Evolutionary conservation across 306 rosid genomes (phyloP), one percentile per base, ranked within the genome.

Genomic region (Cicer cuneatum): DNA sequence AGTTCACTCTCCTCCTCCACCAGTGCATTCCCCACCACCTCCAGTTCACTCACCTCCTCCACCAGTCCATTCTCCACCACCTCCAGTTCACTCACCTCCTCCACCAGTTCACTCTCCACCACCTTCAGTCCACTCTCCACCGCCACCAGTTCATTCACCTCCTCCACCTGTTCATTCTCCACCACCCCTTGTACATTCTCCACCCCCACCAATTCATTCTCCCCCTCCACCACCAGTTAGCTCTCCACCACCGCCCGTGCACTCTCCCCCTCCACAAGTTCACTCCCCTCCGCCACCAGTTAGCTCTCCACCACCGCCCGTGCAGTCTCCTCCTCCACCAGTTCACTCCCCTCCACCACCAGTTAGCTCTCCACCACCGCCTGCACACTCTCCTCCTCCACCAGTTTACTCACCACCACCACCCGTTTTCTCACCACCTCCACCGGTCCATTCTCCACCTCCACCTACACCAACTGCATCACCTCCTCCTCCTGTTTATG

Each of bases 281-380:
- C 13, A 62, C 0, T 62, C 68, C 0, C 81, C 81, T 0, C 81
- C 78, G 0, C 85, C 82, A 7, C 45, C 71, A 0, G 65, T 46
- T 0, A 33, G n/a, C n/a, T 62, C 68, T 0, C 68, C 68, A 0
- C 68, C 64, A 0, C 64, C 68, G 0, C 68, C 68, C 0, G 7
- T 81, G 2, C 40, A 78, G 0, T 48, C 86, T 0, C 80, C 80
- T 13, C 64, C 80, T 0, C 15, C 38, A 1, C 0, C 68, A 8
- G 3, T 57, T 46, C 29, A 62, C 8, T 62, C 69, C 0, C 81
- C 81, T 1, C 81, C 78, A 7, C 85, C 82, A 4, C 43, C 71
- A 0, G 65, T 59, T 0, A 40, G 13, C 1, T 59, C 64, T 0
- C 64, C 64, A 0, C 65, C 65, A 0, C 65, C 65, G 1, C 0